phyloP scores from a whole-genome alignment of 2,329 filamentous ascomycete genomes.

The Pochonia chlamydosporia region DNA sequence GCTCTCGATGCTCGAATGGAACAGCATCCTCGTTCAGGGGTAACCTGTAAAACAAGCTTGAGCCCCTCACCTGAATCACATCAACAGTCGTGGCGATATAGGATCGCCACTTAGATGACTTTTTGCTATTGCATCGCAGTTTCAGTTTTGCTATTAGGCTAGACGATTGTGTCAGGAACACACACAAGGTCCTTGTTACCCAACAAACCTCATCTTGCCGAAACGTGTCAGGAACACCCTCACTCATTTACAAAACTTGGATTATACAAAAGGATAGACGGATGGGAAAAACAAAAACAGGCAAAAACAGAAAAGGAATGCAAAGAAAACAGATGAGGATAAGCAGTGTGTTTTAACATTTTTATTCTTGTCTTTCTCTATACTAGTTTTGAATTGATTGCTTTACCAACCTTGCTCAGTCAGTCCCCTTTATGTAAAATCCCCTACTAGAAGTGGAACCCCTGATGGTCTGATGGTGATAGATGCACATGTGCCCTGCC shows the following conservation, averaged over 20 bases:
- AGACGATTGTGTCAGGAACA: not conserved
- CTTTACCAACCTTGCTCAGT: not conserved
- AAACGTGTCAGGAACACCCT: not conserved
- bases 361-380: not conserved
- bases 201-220: too few species aligned
- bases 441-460: too few species aligned
- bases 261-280: not conserved
- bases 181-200: not conserved
- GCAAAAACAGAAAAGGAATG: not conserved
- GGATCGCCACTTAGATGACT: too few species aligned
- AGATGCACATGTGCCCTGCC: not conserved
- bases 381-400: not conserved
- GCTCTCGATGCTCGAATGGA: slow-evolving; percentile 22
- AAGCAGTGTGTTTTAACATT: not conserved
- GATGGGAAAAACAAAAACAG: not conserved
- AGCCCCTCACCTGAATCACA: too few species aligned
- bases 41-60: too few species aligned
- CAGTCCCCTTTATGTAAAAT: not conserved
- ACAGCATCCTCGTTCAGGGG: slow-evolving; percentile 18
- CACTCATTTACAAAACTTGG: not conserved
- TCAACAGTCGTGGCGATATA: too few species aligned
- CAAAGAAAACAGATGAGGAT: too few species aligned
- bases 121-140: too few species aligned
- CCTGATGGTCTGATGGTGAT: too few species aligned
- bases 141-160: not conserved